Base-by-base conservation (phyloP, 768 basidiomycete species). In the Piloderma croceum region DNA sequence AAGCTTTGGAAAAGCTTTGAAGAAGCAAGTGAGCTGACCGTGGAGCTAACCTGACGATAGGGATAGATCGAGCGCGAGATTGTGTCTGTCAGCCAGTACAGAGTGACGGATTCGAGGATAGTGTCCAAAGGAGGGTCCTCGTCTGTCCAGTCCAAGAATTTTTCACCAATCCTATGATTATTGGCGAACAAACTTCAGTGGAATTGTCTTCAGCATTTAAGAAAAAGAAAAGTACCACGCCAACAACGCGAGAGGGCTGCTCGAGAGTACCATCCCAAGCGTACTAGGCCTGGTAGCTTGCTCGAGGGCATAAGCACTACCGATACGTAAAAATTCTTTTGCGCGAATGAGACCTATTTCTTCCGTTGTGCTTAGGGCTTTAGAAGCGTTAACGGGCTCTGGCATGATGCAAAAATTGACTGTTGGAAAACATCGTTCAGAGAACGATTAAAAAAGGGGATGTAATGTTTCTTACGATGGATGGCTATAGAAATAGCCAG, bases 121-220 rank as follows among this genome's bases (percentile, higher is more conserved):
- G 41, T 43, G 15, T 51, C 40, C 10, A 49, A 35, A 1, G 45
- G 18, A 2, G 53, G 50, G 11, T 51, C 25, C 13, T 45, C 47
- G 38, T 61, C 54, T 2, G 51, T 38, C 61, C 61, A 63, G 2
- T 46, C 47, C 7, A 53, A 7, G 35, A 58, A 51, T 36, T 63
- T 63, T 37, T 62, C 61, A 5, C 57, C 61, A 39, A 62, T 49
- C 61, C 61, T 62, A 31, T 13, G 24, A 22, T 9, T 15, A 29
- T 9, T 9, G 27, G 10, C 9, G 27, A 29, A n/a, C n/a, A n/a
- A n/a, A n/a, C n/a, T n/a, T n/a, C n/a, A n/a, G n/a, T n/a, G n/a
- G n/a, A n/a, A n/a, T n/a, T n/a, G n/a, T n/a, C n/a, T n/a, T n/a
- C n/a, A n/a, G n/a, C n/a, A n/a, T n/a, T n/a, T n/a, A n/a, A n/a